A percentile compares a stretch with the other conserved stretches of the same genome.
phyloP scores from a whole-genome alignment of 2,329 filamentous ascomycete species.

The Talaromyces islandicus region DNA sequence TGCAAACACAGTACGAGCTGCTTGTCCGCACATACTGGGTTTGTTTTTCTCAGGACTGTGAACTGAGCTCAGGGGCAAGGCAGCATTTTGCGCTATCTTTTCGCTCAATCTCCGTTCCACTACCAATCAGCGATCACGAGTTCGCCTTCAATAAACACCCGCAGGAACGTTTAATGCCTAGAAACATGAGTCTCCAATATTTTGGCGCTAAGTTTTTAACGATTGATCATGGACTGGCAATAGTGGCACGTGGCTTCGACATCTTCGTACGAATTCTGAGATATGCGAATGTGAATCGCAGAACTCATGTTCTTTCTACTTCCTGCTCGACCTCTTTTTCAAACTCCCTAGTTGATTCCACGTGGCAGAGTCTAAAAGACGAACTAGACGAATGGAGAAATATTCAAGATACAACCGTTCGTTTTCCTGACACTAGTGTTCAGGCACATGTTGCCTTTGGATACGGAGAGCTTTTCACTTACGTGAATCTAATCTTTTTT shows the following conservation, averaged over 20 bases:
- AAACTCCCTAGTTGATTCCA: neutral
- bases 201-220: slow-evolving; percentile 21
- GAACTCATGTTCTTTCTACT: slow-evolving; percentile 17
- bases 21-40: slow-evolving; percentile 34
- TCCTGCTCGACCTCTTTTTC: neutral
- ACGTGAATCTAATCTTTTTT: slow-evolving; percentile 32
- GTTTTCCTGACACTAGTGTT: slow-evolving; percentile 27
- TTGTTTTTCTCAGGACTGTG: slow-evolving; percentile 33
- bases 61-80: slow-evolving; percentile 30
- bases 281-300: slow-evolving; percentile 31
- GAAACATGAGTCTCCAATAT: slow-evolving; percentile 9
- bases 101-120: slow-evolving; percentile 29
- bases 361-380: slow-evolving; percentile 24
- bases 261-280: slow-evolving; percentile 31
- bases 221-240: slow-evolving; percentile 28
- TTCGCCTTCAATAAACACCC: slow-evolving; percentile 26
- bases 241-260: slow-evolving; percentile 32
- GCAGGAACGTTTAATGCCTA: slow-evolving; percentile 22
- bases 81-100: slow-evolving; percentile 33
- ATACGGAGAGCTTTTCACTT: slow-evolving; percentile 31
- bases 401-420: slow-evolving; percentile 27
- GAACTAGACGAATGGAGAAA: slow-evolving; percentile 31
- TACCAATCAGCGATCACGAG: slow-evolving; percentile 30
- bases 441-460: slow-evolving; percentile 30
- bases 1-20: slow-evolving; percentile 30